Conservation (phyloP, 257 asterid species). For the Capsicum chinense region DNA sequence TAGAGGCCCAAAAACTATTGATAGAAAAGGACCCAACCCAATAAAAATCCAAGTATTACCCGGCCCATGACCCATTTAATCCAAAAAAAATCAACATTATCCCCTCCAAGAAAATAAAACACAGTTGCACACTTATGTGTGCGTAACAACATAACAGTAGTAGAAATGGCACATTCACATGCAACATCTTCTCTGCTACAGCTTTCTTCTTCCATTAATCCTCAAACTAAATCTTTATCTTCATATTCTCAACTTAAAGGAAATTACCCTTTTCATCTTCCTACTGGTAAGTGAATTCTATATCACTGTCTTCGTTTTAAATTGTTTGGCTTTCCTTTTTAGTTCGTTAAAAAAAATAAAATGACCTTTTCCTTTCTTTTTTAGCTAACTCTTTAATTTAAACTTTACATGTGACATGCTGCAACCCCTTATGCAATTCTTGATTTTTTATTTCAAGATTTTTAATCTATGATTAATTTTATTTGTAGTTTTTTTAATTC, state of each 20-base stretch:
- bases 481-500: not conserved
- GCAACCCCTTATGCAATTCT: not conserved
- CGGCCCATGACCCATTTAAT: conserved; percentile 22
- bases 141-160: not conserved
- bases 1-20: not conserved
- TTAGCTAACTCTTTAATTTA: too few relatives aligned
- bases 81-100: conserved; percentile 22
- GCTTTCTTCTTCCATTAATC: conserved; percentile 50
- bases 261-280: conserved; percentile 37
- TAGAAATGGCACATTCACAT: conserved; percentile 50
- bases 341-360: too few relatives aligned
- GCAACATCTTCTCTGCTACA: conserved; percentile 35
- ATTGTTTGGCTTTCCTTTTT: too few relatives aligned
- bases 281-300: conserved; percentile 50
- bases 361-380: too few relatives aligned
- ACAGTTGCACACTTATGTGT: not conserved
- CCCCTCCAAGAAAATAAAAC: not conserved
- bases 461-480: not conserved
- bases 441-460: not conserved
- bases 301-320: too few relatives aligned
- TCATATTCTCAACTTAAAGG: conserved; percentile 46
- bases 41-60: not conserved
- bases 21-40: not conserved
- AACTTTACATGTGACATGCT: too few relatives aligned
- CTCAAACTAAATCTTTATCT: conserved; percentile 40